Evolutionary conservation across 371 early-diverging fungal genomes (phyloP).

Genomic region (Mucor racemosus): DNA sequence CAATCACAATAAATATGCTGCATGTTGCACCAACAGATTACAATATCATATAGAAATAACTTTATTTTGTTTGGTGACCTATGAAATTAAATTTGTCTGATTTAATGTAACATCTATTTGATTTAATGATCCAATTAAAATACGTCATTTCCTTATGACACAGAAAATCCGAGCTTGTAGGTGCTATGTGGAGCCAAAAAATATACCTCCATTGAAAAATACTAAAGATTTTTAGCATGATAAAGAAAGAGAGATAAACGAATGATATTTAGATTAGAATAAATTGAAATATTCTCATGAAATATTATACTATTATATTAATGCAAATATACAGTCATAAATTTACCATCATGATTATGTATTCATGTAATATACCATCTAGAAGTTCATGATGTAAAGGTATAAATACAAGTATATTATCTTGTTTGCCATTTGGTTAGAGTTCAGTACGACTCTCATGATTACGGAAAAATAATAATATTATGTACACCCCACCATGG

Average conservation of each 20-base stretch:
- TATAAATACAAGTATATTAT: background rate
- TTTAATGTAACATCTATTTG: conserved; percentile 2
- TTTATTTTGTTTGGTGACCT: background rate
- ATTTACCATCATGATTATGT: no score
- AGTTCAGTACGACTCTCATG: conserved; percentile 2
- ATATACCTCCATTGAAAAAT: conserved; percentile 5
- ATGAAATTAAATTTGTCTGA: background rate
- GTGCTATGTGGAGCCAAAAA: conserved; percentile 8
- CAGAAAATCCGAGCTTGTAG: conserved; percentile 14
- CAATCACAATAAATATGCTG: conserved; percentile 4
- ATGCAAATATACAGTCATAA: no score
- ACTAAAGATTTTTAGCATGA: background rate
- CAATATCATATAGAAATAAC: conserved; percentile 11
- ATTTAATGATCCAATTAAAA: conserved; percentile 6
- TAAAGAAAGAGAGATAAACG: conserved; percentile 3
- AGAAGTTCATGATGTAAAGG: no score
- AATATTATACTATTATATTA: background rate
- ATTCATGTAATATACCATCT: no score
- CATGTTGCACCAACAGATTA: conserved; percentile 6
- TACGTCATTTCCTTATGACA: conserved; percentile 7
- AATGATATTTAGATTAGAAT: background rate
- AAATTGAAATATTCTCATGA: background rate
- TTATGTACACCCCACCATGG: conserved; percentile 3
- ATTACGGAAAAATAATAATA: conserved; percentile 7
- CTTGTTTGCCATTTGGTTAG: background rate